These are phyloP conservation scores for Trametes villosa DNA, from an alignment of 768 basidiomycete species.

Conservation along the genomic window DNA sequence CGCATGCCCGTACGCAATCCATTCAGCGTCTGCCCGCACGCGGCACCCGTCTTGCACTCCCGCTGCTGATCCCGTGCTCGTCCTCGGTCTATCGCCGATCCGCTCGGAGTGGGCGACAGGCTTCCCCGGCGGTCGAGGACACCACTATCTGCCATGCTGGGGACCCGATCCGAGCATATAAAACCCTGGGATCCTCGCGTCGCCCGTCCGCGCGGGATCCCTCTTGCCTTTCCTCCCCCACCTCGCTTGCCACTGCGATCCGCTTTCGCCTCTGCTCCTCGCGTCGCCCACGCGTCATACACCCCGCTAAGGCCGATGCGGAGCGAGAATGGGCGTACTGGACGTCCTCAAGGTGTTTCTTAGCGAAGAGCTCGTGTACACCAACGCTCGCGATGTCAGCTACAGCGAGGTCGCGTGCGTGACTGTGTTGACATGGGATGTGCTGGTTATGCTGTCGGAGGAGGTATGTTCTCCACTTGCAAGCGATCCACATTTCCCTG, in stretches of 20 bases:
- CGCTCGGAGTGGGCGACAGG: no score
- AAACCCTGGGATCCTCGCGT: not conserved
- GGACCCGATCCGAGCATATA: not conserved
- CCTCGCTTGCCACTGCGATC: not conserved
- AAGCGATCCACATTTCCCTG: not conserved
- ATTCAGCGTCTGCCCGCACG: no score
- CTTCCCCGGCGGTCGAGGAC: no score
- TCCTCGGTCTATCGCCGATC: no score
- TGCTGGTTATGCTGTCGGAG: slow-evolving; percentile 18
- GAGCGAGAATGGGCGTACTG: not conserved
- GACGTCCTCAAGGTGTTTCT: not conserved
- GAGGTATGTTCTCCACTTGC: slow-evolving; percentile 13
- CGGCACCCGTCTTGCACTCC: no score
- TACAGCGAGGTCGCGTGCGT: slow-evolving; percentile 23
- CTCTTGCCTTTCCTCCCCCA: not conserved
- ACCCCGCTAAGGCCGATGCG: not conserved
- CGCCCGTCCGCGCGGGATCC: not conserved
- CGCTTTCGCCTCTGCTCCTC: no score
- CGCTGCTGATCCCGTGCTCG: no score
- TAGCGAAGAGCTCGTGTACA: slow-evolving; percentile 1
- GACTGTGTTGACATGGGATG: slow-evolving; percentile 22
- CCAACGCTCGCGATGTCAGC: slow-evolving; percentile 13
- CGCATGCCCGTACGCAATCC: no score
- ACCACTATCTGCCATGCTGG: no score
- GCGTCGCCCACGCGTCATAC: no score